phyloP scores from a whole-genome alignment of 345 rosid genomes.

The Camelina sativa region DNA sequence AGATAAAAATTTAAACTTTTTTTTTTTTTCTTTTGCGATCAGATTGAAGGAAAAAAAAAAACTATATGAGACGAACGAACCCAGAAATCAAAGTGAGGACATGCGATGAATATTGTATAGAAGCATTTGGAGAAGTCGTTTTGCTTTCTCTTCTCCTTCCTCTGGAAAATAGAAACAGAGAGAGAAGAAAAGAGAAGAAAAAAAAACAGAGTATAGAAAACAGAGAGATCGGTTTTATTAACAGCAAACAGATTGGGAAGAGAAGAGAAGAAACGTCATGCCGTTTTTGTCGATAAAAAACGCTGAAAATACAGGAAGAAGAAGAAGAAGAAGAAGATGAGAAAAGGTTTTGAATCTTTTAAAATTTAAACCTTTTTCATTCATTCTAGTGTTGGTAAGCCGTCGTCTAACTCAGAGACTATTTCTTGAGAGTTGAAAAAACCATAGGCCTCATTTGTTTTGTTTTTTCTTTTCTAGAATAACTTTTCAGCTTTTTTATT shows the following conservation, averaged over 20 bases:
- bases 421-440: not conserved
- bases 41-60: not conserved
- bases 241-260: slow-evolving; percentile 10
- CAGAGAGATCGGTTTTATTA: slow-evolving; percentile 35
- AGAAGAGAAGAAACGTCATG: slow-evolving; percentile 26
- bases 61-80: not conserved
- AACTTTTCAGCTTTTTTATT: not conserved
- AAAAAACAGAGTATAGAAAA: slow-evolving; percentile 25
- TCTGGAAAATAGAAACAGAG: slow-evolving; percentile 14
- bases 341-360: not conserved
- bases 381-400: not conserved
- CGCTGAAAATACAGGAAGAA: slow-evolving; percentile 31
- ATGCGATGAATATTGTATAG: not conserved
- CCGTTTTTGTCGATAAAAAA: slow-evolving; percentile 31
- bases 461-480: not conserved
- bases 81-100: not conserved
- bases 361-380: not conserved
- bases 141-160: not conserved
- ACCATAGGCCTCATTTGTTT: not conserved
- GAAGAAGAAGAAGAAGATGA: not conserved
- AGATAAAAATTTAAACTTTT: not conserved
- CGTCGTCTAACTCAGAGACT: slow-evolving; percentile 12
- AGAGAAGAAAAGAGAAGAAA: not conserved
- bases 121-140: slow-evolving; percentile 12
- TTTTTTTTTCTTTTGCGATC: not conserved